These are phyloP conservation scores for Parachlorella kessleri DNA, from an alignment of 139 green algal genomes.

Conservation along the genomic window DNA sequence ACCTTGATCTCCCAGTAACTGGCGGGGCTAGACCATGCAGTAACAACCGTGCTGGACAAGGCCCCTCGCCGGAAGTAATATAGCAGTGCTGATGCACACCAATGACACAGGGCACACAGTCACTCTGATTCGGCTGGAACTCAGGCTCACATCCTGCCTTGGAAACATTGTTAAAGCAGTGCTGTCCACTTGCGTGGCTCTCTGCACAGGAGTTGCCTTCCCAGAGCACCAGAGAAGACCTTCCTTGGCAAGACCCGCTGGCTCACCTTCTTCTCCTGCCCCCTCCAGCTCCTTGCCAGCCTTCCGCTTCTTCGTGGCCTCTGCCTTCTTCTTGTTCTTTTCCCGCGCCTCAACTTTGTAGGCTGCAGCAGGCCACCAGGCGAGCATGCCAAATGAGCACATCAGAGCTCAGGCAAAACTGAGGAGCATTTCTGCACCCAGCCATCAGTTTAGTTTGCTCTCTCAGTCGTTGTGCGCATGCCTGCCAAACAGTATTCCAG, in stretches of 20 bases:
- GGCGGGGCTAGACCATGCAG: neutral
- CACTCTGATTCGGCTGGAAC: neutral
- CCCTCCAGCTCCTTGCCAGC: neutral
- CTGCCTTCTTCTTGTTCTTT: slow-evolving; percentile 34
- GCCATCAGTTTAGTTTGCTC: no score
- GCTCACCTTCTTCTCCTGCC: neutral
- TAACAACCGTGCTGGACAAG: no score
- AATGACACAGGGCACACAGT: neutral
- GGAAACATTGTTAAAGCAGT: no score
- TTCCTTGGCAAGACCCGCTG: neutral
- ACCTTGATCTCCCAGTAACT: neutral
- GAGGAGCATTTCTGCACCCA: no score
- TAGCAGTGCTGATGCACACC: no score
- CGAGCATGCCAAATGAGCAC: neutral
- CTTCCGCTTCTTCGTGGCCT: slow-evolving; percentile 25
- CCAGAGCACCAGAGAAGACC: neutral
- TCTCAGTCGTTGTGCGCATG: no score
- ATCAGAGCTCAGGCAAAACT: neutral
- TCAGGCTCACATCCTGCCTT: neutral
- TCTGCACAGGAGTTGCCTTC: neutral
- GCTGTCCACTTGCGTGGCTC: no score
- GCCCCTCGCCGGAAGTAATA: no score
- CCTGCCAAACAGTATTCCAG: no score
- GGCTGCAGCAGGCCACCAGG: neutral
- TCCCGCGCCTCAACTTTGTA: slow-evolving; percentile 27